These are phyloP conservation scores for Chrysophaeum taylorii DNA, from an alignment of 352 stramenopile genomes.

Conservation along the genomic window DNA sequence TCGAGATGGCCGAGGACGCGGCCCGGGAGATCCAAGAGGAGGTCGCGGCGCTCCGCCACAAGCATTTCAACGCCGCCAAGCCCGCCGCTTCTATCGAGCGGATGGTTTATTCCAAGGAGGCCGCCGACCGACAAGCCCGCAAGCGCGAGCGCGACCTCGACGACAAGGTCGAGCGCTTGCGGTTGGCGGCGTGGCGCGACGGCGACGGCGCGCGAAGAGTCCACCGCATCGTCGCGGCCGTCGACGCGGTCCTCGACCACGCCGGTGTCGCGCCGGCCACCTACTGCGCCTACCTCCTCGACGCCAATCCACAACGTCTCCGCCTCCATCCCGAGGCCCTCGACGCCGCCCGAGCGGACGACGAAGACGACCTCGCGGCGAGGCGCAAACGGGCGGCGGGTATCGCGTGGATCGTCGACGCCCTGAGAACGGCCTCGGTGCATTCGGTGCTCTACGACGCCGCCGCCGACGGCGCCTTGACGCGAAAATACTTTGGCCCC, in stretches of 20 bases:
- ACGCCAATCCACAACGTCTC: no score
- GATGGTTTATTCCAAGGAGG: no score
- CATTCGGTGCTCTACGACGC: neutral
- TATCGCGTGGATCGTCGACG: neutral
- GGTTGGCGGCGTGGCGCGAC: neutral
- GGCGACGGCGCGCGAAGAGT: neutral
- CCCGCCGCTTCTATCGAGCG: no score
- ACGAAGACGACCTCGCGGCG: neutral
- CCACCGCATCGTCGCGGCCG: neutral
- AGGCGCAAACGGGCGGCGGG: neutral
- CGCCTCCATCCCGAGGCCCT: no score
- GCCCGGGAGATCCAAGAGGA: neutral
- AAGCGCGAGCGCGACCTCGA: neutral
- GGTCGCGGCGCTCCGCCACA: no score
- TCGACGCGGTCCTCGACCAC: neutral
- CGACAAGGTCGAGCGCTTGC: neutral
- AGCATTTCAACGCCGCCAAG: no score
- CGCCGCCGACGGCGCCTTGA: neutral
- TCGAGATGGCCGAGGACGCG: neutral
- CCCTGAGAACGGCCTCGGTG: neutral
- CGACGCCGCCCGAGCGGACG: neutral
- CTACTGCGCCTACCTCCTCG: conserved; percentile 3
- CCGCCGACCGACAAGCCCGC: no score
- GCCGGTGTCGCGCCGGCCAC: neutral
- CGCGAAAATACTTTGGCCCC: neutral